Base-by-base conservation (phyloP, 768 basidiomycete species). In the Asterophora parasitica region DNA sequence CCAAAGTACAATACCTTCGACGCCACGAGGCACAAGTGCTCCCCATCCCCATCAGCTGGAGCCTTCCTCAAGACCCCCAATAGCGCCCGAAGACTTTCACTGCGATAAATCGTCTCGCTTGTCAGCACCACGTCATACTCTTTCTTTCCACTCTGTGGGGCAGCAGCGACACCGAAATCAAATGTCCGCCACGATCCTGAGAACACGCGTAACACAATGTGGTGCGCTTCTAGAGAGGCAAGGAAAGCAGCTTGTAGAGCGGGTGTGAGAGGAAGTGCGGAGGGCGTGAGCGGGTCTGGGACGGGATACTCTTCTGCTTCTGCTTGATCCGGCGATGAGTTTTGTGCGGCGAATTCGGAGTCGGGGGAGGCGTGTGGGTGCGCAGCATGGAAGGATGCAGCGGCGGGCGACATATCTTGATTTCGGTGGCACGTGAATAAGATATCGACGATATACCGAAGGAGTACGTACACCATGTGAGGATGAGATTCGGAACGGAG, bases 1-100 rank as follows among this genome's bases (percentile, higher is more conserved):
- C 95, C 95, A 63, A 98, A 97, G 62, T 97, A 97, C 15, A 97
- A 65, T 11, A 92, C 77, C 64, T 97, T 98, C 1, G 88, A 90
- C 2, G 92, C 93, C 2, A 96, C 85, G 7, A 96, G 77, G 55
- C 85, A 90, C 5, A 73, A 37, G 53, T 62, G 65, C 12, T 50
- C 31, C 12, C 38, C 11, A 5, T 31, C 48, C 20, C 51, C 34
- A 46, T 70, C 71, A 10, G 76, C 71, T 0, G 59, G 49, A 17
- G 43, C 46, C 11, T 38, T 40, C 42, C 67, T 65, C 61, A 89
- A 58, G 15, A 86, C 62, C 30, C 65, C 56, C 16, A 88, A 64
- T 34, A 99, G 69, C 20, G 81, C 67, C 0, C 69, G 67, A 2
- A 95, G 72, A 51, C 78, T 84, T 1, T 81, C 76, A 9, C 72